Evolutionary conservation across 495 filamentous ascomycete genomes (phyloP).

Genomic region (Penicillium verhagenii): DNA sequence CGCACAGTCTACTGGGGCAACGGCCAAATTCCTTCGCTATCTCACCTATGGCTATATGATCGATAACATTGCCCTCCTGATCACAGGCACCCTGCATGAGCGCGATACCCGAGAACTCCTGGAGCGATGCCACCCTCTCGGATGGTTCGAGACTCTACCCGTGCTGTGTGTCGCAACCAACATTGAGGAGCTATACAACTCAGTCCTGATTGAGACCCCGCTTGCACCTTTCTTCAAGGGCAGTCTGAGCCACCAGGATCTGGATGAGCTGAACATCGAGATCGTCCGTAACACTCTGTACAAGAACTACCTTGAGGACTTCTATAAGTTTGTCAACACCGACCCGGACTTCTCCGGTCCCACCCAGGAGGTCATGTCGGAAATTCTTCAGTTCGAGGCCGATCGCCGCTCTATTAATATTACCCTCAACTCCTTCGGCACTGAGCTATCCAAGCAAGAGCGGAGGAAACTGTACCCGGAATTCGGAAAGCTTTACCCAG

Average conservation of each 20-base stretch:
- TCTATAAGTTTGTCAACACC: slow-evolving; percentile 85
- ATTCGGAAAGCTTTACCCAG: slow-evolving; percentile 87
- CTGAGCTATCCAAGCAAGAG: slow-evolving; percentile 90
- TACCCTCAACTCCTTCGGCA: slow-evolving; percentile 97
- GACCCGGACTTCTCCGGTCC: slow-evolving; percentile 82
- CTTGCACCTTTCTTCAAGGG: slow-evolving; percentile 96
- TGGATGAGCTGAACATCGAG: slow-evolving; percentile 99
- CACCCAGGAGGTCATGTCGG: slow-evolving; percentile 89
- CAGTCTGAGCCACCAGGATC: slow-evolving; percentile 87
- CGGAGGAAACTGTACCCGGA: slow-evolving; percentile 94
- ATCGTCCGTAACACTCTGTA: slow-evolving; percentile 98
- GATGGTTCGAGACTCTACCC: slow-evolving; percentile 98
- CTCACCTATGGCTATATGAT: slow-evolving; percentile 99
- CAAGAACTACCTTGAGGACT: slow-evolving; percentile 99
- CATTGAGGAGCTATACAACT: slow-evolving; percentile 98
- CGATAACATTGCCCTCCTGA: slow-evolving; percentile 97
- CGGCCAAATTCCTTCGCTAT: slow-evolving; percentile 94
- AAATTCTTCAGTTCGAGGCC: slow-evolving; percentile 94
- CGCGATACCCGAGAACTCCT: slow-evolving; percentile 94
- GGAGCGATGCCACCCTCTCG: slow-evolving; percentile 93
- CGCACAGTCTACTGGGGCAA: slow-evolving; percentile 84
- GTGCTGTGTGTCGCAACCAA: slow-evolving; percentile 97
- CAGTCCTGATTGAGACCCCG: slow-evolving; percentile 93
- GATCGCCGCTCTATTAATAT: slow-evolving; percentile 98
- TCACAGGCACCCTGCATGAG: slow-evolving; percentile 97